Percentiles rank a stretch among this genome's conserved stretches.
phyloP scores from a whole-genome alignment of 2,329 filamentous ascomycete species.

The Neonectria coccinea region DNA sequence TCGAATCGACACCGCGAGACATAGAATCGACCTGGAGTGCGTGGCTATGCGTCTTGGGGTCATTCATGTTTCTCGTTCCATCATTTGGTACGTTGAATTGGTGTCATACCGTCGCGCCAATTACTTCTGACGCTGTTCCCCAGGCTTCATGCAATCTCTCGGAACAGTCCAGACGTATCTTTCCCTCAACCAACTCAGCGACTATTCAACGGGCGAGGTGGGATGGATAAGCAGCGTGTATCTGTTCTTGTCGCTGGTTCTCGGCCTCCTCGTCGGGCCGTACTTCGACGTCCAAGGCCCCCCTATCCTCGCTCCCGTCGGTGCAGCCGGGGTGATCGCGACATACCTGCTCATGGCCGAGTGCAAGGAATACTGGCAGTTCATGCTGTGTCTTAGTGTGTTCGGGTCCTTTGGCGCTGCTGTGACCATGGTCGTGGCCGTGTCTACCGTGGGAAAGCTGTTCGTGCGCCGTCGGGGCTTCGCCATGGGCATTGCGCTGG shows the following conservation, averaged over 20 bases:
- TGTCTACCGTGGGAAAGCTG: constrained; percentile 49
- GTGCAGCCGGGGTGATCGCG: constrained; percentile 51
- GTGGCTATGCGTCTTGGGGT: constrained; percentile 43
- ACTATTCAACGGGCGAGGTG: constrained; percentile 57
- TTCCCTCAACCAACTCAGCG: constrained; percentile 56
- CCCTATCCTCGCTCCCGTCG: constrained; percentile 52
- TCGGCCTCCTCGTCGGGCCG: constrained; percentile 61
- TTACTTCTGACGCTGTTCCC: not conserved
- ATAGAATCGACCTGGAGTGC: constrained; percentile 35
- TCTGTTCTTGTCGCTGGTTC: constrained; percentile 57
- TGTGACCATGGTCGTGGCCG: constrained; percentile 50
- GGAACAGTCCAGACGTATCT: constrained; percentile 63
- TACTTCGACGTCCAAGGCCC: constrained; percentile 62
- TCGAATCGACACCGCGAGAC: constrained; percentile 26
- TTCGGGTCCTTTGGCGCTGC: constrained; percentile 57
- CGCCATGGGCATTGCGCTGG: constrained; percentile 44
- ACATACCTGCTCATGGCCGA: constrained; percentile 60
- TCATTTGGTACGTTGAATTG: constrained; percentile 38
- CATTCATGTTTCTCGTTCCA: constrained; percentile 39
- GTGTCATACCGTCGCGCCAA: not conserved
- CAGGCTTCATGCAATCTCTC: constrained; percentile 60
- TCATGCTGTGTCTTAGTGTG: constrained; percentile 57
- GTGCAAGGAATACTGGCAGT: constrained; percentile 61
- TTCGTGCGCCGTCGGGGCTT: constrained; percentile 43
- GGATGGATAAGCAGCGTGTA: constrained; percentile 63